Evolutionary conservation across 306 rosid species (phyloP).

Genomic region (Dicorynia guianensis): DNA sequence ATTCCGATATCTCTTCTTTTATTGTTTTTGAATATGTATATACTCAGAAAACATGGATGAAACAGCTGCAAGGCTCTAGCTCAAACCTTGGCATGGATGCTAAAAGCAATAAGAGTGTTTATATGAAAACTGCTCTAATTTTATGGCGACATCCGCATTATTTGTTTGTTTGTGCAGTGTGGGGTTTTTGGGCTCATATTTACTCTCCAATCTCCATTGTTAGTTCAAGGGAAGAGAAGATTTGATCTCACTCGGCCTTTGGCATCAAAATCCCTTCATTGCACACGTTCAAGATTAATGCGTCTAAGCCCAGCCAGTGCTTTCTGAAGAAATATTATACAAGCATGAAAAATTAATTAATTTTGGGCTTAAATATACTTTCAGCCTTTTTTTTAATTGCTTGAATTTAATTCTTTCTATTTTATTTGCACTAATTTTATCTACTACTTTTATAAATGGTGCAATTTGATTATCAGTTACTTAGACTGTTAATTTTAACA

Average conservation of each 20-base stretch:
- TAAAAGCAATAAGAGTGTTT: slow-evolving; percentile 1
- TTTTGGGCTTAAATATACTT: no score
- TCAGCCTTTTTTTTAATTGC: no score
- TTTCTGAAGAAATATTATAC: slow-evolving; percentile 53
- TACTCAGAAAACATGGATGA: neutral
- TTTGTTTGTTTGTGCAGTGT: neutral
- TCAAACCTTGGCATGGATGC: slow-evolving; percentile 10
- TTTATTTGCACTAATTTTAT: no score
- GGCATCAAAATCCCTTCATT: slow-evolving; percentile 94
- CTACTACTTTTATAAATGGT: no score
- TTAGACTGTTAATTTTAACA: no score
- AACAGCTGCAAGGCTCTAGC: neutral
- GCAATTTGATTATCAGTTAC: no score
- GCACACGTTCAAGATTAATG: slow-evolving; percentile 82
- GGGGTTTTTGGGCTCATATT: neutral
- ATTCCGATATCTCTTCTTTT: slow-evolving; percentile 2
- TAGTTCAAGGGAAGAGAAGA: neutral
- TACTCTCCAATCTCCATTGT: neutral
- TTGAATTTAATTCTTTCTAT: no score
- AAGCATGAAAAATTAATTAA: no score
- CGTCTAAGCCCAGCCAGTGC: slow-evolving; percentile 91
- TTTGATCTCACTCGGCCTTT: slow-evolving; percentile 77
- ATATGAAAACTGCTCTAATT: slow-evolving; percentile 5
- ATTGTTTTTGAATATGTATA: neutral
- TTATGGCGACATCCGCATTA: neutral